Evolutionary conservation across 805 yeast species (phyloP), one percentile per base, ranked within the genome.

Genomic region (Yarrowia sp.): DNA sequence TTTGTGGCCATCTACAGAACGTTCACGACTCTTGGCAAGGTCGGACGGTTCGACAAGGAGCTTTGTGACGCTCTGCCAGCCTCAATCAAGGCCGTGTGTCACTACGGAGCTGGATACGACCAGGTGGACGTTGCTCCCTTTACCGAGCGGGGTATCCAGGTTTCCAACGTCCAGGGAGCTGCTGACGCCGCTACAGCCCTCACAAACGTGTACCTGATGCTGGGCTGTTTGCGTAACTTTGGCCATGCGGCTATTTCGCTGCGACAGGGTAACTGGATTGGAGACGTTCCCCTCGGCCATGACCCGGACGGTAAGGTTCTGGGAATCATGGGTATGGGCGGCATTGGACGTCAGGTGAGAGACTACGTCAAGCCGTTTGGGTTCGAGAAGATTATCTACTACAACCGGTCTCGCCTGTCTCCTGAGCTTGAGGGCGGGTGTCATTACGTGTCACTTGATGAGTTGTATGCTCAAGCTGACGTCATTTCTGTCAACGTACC

Each of bases 251-350:
- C 85, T 71, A 79, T 83, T 63, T 79, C 81, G 55, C 76, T 90
- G 72, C 75, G 83, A 45, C 77, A 79, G 43, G 93, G 92, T 26
- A 80, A 85, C 69, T 91, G 96, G 94, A 82, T 93, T 91, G 83
- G 67, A 63, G 38, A 64, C 3, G 84, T 88, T 0, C 83, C 87
- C 8, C 78, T 86, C 58, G 97, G 96, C 8, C 84, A 84, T 74
- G 93, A 89, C 74, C 96, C 96, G 16, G 86, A 82, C 71, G 91
- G 91, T 9, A 88, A 89, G 75, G 82, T 82, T 19, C 88, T 92
- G 26, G 97, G 97, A 61, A 87, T 92, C 68, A 81, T 89, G 66
- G 97, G 97, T 15, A 83, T 92, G 85, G 97, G 97, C 42, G 97
- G 97, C 43, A 91, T 92, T 78, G 97, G 97, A 58, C 85, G 92